phyloP scores from a whole-genome alignment of 257 asterid species.

The Capsicum chinense region DNA sequence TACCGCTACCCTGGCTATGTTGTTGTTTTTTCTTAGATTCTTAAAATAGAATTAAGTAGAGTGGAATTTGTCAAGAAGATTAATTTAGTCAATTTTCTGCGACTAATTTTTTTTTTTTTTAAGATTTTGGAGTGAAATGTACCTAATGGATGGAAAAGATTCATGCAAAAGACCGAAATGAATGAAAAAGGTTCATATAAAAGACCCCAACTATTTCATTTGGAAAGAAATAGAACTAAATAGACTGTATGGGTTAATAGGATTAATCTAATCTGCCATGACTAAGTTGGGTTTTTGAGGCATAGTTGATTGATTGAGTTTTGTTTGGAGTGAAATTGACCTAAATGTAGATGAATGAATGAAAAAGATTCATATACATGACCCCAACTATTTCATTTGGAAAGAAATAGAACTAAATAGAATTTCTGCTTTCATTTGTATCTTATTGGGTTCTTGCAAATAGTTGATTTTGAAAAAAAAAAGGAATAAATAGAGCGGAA shows the following conservation, averaged over 20 bases:
- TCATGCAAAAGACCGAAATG: background rate
- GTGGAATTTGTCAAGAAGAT: background rate
- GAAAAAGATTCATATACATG: background rate
- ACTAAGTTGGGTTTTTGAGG: background rate
- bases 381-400: background rate
- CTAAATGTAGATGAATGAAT: background rate
- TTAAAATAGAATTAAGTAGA: background rate
- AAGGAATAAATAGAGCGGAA: no score
- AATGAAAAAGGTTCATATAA: background rate
- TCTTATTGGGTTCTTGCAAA: no score
- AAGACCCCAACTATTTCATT: no score
- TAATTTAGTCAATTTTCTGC: background rate
- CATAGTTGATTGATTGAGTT: background rate
- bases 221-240: no score
- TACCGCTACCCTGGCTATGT: no score
- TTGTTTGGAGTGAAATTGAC: background rate
- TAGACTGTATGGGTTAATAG: no score
- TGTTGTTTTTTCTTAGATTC: background rate
- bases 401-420: background rate
- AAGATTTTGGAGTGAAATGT: background rate
- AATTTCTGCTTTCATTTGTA: no score
- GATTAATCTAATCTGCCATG: background rate
- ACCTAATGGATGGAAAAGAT: background rate
- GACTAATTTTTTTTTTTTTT: background rate
- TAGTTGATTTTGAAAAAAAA: no score